A percentile compares a stretch with the other conserved stretches of the same genome.
Conservation (phyloP, 345 rosid species). For the Orychophragmus violaceus region DNA sequence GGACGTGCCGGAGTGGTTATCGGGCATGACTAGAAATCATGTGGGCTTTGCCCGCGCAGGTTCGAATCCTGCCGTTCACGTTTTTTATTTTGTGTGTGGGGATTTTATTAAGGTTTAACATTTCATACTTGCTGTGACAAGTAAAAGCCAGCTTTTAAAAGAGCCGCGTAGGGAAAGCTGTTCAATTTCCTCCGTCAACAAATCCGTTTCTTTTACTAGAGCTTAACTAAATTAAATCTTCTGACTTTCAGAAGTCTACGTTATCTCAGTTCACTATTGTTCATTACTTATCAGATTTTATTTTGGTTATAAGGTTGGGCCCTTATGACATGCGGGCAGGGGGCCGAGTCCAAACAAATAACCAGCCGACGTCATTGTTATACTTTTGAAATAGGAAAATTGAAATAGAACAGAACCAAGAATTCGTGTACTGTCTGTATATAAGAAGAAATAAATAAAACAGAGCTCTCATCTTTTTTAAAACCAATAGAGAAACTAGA, state of each 20-base stretch:
- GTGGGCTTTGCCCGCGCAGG: too few relatives aligned
- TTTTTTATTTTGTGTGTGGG: too few relatives aligned
- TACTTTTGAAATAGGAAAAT: background rate
- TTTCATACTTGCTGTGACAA: too few relatives aligned
- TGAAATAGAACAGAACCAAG: background rate
- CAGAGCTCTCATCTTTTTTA: background rate
- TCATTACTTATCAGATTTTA: slow-evolving; percentile 10
- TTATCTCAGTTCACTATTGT: background rate
- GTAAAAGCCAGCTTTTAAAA: too few relatives aligned
- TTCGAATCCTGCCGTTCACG: too few relatives aligned
- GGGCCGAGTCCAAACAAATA: too few relatives aligned
- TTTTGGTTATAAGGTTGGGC: background rate
- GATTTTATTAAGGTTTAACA: too few relatives aligned
- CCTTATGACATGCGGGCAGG: background rate
- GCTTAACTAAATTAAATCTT: background rate
- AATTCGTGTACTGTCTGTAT: slow-evolving; percentile 2
- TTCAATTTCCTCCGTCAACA: background rate
- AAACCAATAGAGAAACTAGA: slow-evolving; percentile 1
- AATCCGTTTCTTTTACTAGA: background rate
- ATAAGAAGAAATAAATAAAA: background rate
- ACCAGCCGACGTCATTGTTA: background rate
- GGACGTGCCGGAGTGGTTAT: too few relatives aligned
- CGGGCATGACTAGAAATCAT: too few relatives aligned
- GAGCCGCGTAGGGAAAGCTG: too few relatives aligned
- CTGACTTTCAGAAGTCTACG: background rate